A percentile compares a stretch with the other conserved stretches of the same genome.
Conservation (phyloP, 2,329 filamentous ascomycete genomes). For the Colletotrichum eleusines region DNA sequence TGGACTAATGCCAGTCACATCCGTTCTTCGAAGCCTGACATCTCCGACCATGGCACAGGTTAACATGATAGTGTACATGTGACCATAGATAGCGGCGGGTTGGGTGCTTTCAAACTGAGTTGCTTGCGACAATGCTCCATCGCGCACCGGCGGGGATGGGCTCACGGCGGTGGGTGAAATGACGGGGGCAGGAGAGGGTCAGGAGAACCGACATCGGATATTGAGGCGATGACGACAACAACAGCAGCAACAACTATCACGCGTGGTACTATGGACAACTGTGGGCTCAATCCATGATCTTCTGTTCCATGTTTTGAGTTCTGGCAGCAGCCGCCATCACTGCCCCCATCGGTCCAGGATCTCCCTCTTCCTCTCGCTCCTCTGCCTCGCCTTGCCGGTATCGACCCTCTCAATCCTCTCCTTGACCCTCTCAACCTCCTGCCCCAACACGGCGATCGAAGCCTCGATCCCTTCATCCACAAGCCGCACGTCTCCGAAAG, state of each 20-base stretch:
- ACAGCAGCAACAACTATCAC: too few species aligned
- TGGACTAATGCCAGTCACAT: too few species aligned
- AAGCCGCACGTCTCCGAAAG: constrained; percentile 59
- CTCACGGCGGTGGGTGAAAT: neutral
- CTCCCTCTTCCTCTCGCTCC: constrained; percentile 62
- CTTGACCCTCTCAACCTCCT: constrained; percentile 58
- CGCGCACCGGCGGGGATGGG: too few species aligned
- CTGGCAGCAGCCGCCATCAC: neutral
- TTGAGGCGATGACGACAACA: neutral
- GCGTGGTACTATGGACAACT: too few species aligned
- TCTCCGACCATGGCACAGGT: neutral
- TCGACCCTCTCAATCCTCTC: constrained; percentile 55
- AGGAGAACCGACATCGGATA: neutral
- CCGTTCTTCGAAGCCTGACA: neutral
- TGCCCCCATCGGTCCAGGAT: constrained; percentile 59
- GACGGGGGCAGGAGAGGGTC: too few species aligned
- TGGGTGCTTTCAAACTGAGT: neutral
- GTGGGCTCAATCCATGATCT: too few species aligned
- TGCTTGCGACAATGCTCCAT: neutral
- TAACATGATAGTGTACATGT: neutral
- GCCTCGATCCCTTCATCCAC: constrained; percentile 66
- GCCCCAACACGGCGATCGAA: constrained; percentile 60
- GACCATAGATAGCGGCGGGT: neutral
- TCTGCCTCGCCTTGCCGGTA: constrained; percentile 51
- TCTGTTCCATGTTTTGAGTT: neutral